Evolutionary conservation across 495 filamentous ascomycete genomes (phyloP), one percentile per base, ranked within the genome.

Genomic region (Penicillium soppii): DNA sequence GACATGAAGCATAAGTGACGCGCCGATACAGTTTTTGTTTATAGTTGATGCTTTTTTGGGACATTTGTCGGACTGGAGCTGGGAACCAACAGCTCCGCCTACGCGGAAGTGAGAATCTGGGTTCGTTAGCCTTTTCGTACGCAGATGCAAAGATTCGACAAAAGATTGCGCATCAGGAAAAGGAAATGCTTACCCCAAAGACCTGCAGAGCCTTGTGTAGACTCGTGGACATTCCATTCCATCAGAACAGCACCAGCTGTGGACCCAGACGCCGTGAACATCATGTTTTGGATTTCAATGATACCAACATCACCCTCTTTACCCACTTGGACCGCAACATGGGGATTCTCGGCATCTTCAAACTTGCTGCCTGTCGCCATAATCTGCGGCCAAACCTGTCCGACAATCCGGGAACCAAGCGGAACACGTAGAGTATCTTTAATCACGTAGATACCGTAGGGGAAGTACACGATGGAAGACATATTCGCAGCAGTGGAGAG

Each of bases 31-130:
- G 7, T 74, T 50, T 12, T 50, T 13, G 26, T 76, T 71, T n/a
- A 80, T 68, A 1, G 58, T 59, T 23, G 70, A 69, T 8, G 68
- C 73, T 16, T 70, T 66, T 29, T 69, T 77, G 12, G 85, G 83
- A 20, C 90, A 94, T 20, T 76, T 76, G 55, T 82, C 72, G 0
- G 78, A 79, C 62, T 91, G 87, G 2, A 95, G 75, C n/a, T 82
- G 52, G 0, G 91, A 91, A 32, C 90, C 90, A 4, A 80, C 79
- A 15, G 84, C 79, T 4, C 91, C 91, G 22, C 90, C 82, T 12
- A 84, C 70, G 42, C 91, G 88, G 60, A 87, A 82, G 64, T 95
- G 91, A 16, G 88, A 85, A 66, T 95, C n/a, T n/a, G n/a, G n/a
- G n/a, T n/a, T n/a, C n/a, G n/a, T n/a, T n/a, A n/a, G n/a, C n/a